Evolutionary conservation across 352 stramenopile genomes (phyloP).

Genomic region (Nannochloropsis limnetica): DNA sequence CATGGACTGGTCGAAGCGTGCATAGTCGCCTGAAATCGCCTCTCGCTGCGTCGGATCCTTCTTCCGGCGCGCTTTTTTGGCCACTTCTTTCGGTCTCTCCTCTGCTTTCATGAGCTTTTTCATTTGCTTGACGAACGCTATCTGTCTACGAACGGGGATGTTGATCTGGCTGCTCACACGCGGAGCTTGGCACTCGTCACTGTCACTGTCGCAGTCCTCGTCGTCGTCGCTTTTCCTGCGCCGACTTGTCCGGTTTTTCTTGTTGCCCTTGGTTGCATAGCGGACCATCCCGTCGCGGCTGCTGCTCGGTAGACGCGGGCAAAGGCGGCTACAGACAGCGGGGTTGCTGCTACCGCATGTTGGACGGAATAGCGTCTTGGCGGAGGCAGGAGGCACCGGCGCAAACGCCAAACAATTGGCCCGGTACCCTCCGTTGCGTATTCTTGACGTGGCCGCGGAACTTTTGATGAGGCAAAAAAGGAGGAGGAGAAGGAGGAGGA

Average conservation of each 20-base stretch:
- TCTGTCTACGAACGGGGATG: not conserved
- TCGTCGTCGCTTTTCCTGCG: not conserved
- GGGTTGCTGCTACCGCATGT: not conserved
- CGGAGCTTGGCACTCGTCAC: not conserved
- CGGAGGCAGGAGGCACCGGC: not conserved
- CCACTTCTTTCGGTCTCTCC: not conserved
- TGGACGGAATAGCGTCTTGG: not conserved
- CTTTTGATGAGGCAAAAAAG: not conserved
- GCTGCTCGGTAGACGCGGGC: not conserved
- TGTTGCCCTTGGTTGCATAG: not conserved
- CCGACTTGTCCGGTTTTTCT: not conserved
- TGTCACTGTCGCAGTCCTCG: not conserved
- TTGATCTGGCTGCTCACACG: not conserved
- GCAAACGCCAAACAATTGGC: not conserved
- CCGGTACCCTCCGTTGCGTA: not conserved
- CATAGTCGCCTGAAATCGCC: not conserved
- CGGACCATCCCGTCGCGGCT: not conserved
- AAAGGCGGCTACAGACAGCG: not conserved
- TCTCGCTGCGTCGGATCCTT: not conserved
- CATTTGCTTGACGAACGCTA: slow-evolving; percentile 28
- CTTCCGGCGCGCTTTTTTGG: not conserved
- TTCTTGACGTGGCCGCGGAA: not conserved
- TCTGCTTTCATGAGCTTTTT: slow-evolving; percentile 31
- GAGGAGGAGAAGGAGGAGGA: not conserved
- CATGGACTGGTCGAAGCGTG: not conserved